phyloP scores from a whole-genome alignment of 2,329 filamentous ascomycete genomes.

The Pseudopithomyces chartarum region DNA sequence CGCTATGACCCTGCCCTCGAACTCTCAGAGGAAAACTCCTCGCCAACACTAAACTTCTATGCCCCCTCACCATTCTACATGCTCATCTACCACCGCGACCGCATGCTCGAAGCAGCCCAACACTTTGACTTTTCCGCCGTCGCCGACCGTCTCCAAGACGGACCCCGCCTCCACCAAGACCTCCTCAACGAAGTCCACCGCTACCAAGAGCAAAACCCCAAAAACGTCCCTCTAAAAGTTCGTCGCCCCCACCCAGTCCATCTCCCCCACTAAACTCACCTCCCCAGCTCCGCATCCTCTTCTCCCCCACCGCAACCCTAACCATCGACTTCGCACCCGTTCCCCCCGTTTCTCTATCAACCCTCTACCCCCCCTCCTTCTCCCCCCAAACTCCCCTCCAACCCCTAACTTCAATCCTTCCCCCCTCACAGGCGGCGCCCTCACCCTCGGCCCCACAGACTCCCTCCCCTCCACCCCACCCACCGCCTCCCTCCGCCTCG shows the following conservation, averaged over 20 bases:
- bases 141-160: slow-evolving; percentile 39
- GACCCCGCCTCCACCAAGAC: slow-evolving; percentile 37
- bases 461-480: slow-evolving; percentile 28
- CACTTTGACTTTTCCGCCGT: slow-evolving; percentile 55
- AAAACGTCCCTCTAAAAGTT: slow-evolving; percentile 37
- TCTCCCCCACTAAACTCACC: neutral
- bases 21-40: slow-evolving; percentile 50
- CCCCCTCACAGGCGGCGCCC: slow-evolving; percentile 42
- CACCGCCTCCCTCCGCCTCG: slow-evolving; percentile 45
- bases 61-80: slow-evolving; percentile 74
- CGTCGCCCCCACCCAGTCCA: neutral
- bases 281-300: slow-evolving; percentile 59
- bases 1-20: slow-evolving; percentile 46
- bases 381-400: slow-evolving; percentile 47
- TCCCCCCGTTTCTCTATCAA: slow-evolving; percentile 52
- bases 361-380: slow-evolving; percentile 63
- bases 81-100: slow-evolving; percentile 76
- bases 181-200: slow-evolving; percentile 38
- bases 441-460: slow-evolving; percentile 37
- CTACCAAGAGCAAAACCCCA: slow-evolving; percentile 23
- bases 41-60: slow-evolving; percentile 53
- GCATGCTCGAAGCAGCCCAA: slow-evolving; percentile 67
- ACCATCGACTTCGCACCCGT: slow-evolving; percentile 46
- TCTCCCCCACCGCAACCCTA: slow-evolving; percentile 48
- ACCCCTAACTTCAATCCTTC: slow-evolving; percentile 36